These are phyloP conservation scores for Sclerotinia spermophila DNA, from an alignment of 2,329 filamentous ascomycete genomes.

Conservation along the genomic window DNA sequence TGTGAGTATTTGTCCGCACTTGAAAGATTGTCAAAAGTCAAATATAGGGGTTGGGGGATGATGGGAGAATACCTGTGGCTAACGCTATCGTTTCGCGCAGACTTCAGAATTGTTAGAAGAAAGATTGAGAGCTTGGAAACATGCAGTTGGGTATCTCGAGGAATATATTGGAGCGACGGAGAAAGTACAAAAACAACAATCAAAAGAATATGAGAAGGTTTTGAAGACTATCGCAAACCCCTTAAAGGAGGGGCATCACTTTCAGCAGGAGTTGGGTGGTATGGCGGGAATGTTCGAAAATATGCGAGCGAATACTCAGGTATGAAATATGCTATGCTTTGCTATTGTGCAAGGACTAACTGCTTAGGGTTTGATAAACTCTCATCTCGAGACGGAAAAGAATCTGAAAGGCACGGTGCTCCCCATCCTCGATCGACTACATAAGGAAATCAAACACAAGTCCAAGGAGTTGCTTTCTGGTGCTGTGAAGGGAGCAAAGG, in stretches of 20 bases:
- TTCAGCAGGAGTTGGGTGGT: constrained; percentile 84
- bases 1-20: constrained; percentile 27
- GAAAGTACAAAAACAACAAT: constrained; percentile 77
- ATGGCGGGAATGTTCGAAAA: constrained; percentile 91
- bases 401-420: constrained; percentile 81
- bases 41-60: not conserved
- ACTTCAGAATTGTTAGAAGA: constrained; percentile 79
- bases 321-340: constrained; percentile 35
- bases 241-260: constrained; percentile 86
- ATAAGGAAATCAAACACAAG: constrained; percentile 97
- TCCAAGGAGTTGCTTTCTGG: constrained; percentile 81
- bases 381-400: constrained; percentile 88
- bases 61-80: not conserved
- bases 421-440: constrained; percentile 83
- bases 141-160: constrained; percentile 85
- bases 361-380: constrained; percentile 72
- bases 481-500: constrained; percentile 79
- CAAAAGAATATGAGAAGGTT: constrained; percentile 93
- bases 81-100: constrained; percentile 41
- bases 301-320: constrained; percentile 83
- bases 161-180: constrained; percentile 83
- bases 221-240: constrained; percentile 89
- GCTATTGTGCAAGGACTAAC: constrained; percentile 8
- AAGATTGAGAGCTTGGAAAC: constrained; percentile 92
- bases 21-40: not conserved